A percentile compares a stretch with the other conserved stretches of the same genome.
phyloP scores from a whole-genome alignment of 75 land plant species.

The Azolla pinnata region DNA sequence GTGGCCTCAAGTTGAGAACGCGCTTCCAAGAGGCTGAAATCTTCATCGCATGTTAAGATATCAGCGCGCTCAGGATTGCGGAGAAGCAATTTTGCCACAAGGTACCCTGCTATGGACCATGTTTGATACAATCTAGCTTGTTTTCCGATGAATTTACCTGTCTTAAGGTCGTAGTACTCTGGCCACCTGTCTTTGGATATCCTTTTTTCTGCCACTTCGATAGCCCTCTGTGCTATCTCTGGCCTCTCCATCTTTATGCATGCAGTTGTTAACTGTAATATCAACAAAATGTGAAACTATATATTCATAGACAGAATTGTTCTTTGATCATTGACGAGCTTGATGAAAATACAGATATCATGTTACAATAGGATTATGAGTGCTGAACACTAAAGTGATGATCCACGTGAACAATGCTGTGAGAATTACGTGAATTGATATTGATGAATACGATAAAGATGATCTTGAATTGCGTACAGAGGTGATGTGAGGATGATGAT shows the following conservation, averaged over 20 bases:
- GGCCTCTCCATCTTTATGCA: conserved; percentile 63
- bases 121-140: conserved; percentile 57
- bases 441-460: too few relatives aligned
- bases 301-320: too few relatives aligned
- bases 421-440: too few relatives aligned
- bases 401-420: too few relatives aligned
- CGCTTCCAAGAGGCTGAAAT: conserved; percentile 33
- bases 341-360: not conserved
- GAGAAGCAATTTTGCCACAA: conserved; percentile 49
- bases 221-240: conserved; percentile 43
- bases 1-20: conserved; percentile 29
- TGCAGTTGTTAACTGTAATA: conserved; percentile 47
- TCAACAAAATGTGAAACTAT: too few relatives aligned
- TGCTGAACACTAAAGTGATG: not conserved
- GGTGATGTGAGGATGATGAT: too few relatives aligned
- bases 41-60: conserved; percentile 46
- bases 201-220: conserved; percentile 45
- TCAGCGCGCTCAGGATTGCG: conserved; percentile 45
- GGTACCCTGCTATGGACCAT: conserved; percentile 46
- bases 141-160: conserved; percentile 54
- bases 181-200: conserved; percentile 54
- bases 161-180: conserved; percentile 59
- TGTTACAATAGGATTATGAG: not conserved
- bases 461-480: too few relatives aligned
- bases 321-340: too few relatives aligned